Base-by-base conservation (phyloP, 495 filamentous ascomycete species). In the Penicillium ucsense region DNA sequence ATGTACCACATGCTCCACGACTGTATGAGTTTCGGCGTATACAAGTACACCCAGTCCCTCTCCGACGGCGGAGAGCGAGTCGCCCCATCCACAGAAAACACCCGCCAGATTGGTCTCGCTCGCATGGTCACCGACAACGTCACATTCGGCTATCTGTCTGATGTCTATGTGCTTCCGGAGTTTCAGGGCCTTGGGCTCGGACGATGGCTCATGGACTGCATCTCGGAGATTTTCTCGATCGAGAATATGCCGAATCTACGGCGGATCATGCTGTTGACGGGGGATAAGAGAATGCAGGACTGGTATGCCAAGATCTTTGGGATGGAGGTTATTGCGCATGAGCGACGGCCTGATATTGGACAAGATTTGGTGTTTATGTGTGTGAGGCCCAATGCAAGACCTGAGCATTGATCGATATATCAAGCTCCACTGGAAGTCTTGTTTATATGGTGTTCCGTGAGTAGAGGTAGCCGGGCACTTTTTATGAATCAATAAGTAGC, bases 111-210 rank as follows among this genome's bases (percentile, higher is more conserved):
- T 32, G 84, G 82, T 5, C 64, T 86, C 8, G 80, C 75, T n/a
- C 74, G 83, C 8, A 54, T 85, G 10, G 60, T 86, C 29, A 87
- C 83, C 0, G 84, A 87, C 56, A 63, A 78, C 37, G 70, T 76
- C n/a, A 80, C 81, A 0, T 77, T 83, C 50, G 82, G 70, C n/a
- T 87, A 84, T 55, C 65, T 87, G 27, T 81, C 84, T 9, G 84
- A 87, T 50, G 80, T 85, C n/a, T 88, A 82, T 55, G 65, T 88
- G n/a, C 49, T 80, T 1, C 57, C 67, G 0, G 66, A 75, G 43
- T 70, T 80, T 43, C 78, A 83, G 47, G 70, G 75, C 2, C 62
- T 72, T 44, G 83, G 83, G 4, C 67, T 88, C 4, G 82, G 76
- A 3, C 65, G 54, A 12, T 88, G 81, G 80, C 62, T 86, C 52